Base-by-base conservation (phyloP, 768 basidiomycete species). In the Leucocoprinus sp. region DNA sequence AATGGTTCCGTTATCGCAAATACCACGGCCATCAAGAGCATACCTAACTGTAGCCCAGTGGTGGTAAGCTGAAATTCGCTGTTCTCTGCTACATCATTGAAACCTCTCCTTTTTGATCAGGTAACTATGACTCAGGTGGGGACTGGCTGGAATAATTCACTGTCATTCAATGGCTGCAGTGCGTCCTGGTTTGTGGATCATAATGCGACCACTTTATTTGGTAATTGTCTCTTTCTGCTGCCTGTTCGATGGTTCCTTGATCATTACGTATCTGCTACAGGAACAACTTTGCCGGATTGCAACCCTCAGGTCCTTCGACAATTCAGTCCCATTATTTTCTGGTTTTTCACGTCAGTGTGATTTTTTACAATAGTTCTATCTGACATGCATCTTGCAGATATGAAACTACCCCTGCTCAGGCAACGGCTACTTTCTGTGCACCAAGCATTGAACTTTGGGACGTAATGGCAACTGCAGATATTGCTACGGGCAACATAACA, bases 281-380 rank as follows among this genome's bases (percentile, higher is more conserved):
- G 64, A 34, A 52, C 62, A 19, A 61, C 64, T 50, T 46, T 55
- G 8, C 54, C 60, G 2, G 50, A 39, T 18, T 70, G 69, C 36
- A 54, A 33, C 15, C 34, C 53, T 21, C 5, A 45, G 15, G 48
- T 56, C 7, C 60, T 63, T 2, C 52, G 58, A 8, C 60, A 70
- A 34, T 75, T 75, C 31, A 65, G 59, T 12, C 76, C 77, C 0
- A 64, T 75, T 14, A 62, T 75, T 17, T 76, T 78, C 55, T 80
- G 76, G 78, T 74, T 76, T 56, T 77, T 78, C 70, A 65, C 55
- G 59, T 59, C 18, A 27, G 55, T n/a, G n/a, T n/a, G n/a, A n/a
- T n/a, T n/a, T n/a, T n/a, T n/a, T n/a, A n/a, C n/a, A n/a, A n/a
- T n/a, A n/a, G n/a, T n/a, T n/a, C n/a, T n/a, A n/a, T n/a, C n/a